Conservation (phyloP, 1,284 basidiomycete genomes). For the Paramarasmius palmivorus region DNA sequence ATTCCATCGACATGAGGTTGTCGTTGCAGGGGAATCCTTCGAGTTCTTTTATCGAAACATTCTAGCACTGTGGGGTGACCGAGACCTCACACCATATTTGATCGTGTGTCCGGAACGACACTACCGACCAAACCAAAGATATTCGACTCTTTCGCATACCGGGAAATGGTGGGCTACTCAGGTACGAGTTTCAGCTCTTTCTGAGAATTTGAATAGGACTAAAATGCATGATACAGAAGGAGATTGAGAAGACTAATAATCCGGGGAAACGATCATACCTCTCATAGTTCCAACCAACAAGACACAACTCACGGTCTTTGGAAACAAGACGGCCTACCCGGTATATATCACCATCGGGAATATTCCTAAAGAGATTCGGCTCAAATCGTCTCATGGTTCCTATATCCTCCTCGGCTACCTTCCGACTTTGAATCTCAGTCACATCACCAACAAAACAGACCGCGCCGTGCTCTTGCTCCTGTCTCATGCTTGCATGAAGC, state of each 20-base stretch:
- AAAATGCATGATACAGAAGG: conserved; percentile 18
- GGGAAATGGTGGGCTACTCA: conserved; percentile 37
- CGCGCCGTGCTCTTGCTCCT: conserved; percentile 26
- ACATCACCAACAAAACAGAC: conserved; percentile 28
- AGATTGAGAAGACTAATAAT: conserved; percentile 27
- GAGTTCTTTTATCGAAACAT: conserved; percentile 9
- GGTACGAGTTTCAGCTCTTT: conserved; percentile 24
- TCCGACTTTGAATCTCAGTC: conserved; percentile 31
- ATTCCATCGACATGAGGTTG: conserved; percentile 4
- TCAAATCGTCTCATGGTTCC: conserved; percentile 32
- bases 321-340: conserved; percentile 39
- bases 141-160: conserved; percentile 29
- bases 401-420: conserved; percentile 41
- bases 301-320: conserved; percentile 35
- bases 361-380: conserved; percentile 39
- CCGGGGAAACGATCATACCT: conserved; percentile 39
- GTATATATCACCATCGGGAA: conserved; percentile 46
- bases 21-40: conserved; percentile 9
- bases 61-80: conserved; percentile 8
- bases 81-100: conserved; percentile 15
- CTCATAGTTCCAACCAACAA: too few relatives aligned
- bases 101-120: conserved; percentile 32
- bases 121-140: conserved; percentile 11
- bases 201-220: background rate
- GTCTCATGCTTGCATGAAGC: conserved; percentile 35